Percentiles rank a stretch among this genome's conserved stretches.
Conservation (phyloP, 345 rosid genomes). For the Gossypium stocksii region DNA sequence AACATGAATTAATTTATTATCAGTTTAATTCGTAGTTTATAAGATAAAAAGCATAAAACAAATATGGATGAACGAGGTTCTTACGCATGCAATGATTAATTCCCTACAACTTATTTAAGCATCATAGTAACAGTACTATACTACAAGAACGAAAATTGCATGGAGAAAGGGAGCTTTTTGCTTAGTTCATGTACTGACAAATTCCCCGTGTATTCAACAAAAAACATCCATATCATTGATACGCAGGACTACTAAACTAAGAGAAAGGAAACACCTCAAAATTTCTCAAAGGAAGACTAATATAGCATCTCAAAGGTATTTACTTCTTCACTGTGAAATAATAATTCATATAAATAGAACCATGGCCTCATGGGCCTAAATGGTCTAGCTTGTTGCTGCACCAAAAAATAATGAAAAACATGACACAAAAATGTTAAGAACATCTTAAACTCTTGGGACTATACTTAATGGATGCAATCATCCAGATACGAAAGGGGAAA, state of each 20-base stretch:
- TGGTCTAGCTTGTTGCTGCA: neutral
- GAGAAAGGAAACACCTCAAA: neutral
- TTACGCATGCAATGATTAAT: neutral
- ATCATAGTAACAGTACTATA: neutral
- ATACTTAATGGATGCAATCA: neutral
- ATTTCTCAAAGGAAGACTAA: neutral
- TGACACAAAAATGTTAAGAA: neutral
- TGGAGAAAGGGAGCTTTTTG: neutral
- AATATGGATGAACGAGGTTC: neutral
- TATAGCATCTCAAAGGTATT: neutral
- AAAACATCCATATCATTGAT: neutral
- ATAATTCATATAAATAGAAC: no score
- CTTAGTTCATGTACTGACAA: neutral
- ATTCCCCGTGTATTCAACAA: neutral
- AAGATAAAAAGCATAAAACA: neutral
- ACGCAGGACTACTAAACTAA: neutral
- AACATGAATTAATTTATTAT: neutral
- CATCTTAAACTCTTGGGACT: conserved; percentile 1
- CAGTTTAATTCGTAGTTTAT: neutral
- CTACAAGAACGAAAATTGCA: neutral
- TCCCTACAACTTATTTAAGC: neutral
- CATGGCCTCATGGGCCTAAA: neutral
- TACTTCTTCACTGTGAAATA: no score
- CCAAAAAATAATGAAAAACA: neutral
- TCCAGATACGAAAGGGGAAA: neutral